phyloP scores from a whole-genome alignment of 495 filamentous ascomycete species.

The Staphylotrichum longicolle region DNA sequence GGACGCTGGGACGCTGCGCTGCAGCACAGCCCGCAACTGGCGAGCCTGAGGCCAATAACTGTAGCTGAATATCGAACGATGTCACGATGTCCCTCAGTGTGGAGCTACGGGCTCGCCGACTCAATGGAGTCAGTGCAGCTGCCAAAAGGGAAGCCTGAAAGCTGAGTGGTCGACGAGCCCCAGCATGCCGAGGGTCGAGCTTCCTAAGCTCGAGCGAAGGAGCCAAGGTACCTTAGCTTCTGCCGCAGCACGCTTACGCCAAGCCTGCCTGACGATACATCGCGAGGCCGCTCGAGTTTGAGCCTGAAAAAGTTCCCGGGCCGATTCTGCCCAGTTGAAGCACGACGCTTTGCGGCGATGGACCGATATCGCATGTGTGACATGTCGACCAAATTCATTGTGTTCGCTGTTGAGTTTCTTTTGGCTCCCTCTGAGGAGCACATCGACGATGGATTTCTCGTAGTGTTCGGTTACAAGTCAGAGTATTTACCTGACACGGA shows the following conservation, averaged over 20 bases:
- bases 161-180: background rate
- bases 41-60: background rate
- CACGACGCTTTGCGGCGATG: background rate
- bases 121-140: background rate
- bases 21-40: background rate
- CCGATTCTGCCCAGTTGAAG: background rate
- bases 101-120: slow-evolving; percentile 4
- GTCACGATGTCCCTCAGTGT: slow-evolving; percentile 1
- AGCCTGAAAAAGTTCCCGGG: no score
- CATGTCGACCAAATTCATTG: no score
- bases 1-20: background rate
- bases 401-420: background rate
- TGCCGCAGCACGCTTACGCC: slow-evolving; percentile 1
- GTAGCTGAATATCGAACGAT: background rate
- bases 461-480: no score
- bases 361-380: no score
- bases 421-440: slow-evolving; percentile 1
- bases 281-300: background rate
- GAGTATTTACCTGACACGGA: no score
- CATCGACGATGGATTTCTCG: background rate
- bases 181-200: background rate
- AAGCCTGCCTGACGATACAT: background rate
- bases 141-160: background rate
- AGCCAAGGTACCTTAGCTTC: background rate
- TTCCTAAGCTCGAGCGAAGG: no score